Conservation (phyloP, 768 basidiomycete species). For the Mycena haematopus region DNA sequence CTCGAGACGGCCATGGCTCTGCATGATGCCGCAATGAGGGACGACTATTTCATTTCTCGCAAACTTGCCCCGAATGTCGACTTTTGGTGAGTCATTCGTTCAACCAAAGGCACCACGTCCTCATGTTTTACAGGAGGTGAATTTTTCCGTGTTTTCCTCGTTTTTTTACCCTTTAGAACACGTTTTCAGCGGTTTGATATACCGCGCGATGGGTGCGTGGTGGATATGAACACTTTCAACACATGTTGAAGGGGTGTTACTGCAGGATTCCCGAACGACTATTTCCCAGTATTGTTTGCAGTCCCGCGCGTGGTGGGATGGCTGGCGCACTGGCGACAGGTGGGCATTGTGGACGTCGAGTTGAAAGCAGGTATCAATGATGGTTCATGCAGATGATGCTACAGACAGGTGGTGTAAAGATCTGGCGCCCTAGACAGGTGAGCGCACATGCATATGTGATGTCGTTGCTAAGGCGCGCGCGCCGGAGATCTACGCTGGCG, state of each 20-base stretch:
- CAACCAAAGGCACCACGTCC: conserved; percentile 6
- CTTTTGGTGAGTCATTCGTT: conserved; percentile 70
- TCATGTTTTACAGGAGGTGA: conserved; percentile 56
- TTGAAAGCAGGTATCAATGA: conserved; percentile 15
- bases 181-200: conserved; percentile 75
- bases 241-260: conserved; percentile 19
- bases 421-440: conserved; percentile 90
- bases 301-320: conserved; percentile 93
- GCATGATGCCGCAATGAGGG: conserved; percentile 88
- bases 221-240: conserved; percentile 7
- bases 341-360: conserved; percentile 34
- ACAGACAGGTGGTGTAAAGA: conserved; percentile 87
- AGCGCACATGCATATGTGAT: conserved; percentile 29
- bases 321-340: conserved; percentile 93
- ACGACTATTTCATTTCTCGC: conserved; percentile 86
- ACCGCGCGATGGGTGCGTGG: conserved; percentile 84
- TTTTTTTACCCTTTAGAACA: conserved; percentile 18
- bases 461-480: conserved; percentile 8
- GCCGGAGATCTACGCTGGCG: conserved; percentile 79
- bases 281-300: conserved; percentile 92
- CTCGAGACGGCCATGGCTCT: conserved; percentile 89
- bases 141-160: conserved; percentile 18
- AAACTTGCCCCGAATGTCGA: conserved; percentile 87
- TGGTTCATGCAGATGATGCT: conserved; percentile 78
- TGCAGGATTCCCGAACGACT: conserved; percentile 89